Conservation (phyloP, 345 rosid species). For the Populus ilicifolia region DNA sequence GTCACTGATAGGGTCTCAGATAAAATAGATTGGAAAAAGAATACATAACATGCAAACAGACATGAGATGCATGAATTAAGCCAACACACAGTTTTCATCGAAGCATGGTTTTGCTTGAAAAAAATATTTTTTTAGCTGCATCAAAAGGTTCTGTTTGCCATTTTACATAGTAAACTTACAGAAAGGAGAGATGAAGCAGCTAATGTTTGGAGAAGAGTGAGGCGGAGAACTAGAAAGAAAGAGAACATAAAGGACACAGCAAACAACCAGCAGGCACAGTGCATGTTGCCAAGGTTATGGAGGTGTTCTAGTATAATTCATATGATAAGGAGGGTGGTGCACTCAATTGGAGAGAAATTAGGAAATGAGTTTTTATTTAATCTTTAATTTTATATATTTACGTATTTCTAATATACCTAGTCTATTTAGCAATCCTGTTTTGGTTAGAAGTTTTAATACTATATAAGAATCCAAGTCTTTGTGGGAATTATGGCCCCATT, state of each 20-base stretch:
- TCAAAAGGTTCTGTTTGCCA: background rate
- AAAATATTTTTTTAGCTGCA: background rate
- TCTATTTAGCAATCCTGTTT: background rate
- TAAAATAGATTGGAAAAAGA: background rate
- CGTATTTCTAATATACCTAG: background rate
- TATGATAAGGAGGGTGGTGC: background rate
- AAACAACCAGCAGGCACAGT: background rate
- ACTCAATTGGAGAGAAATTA: background rate
- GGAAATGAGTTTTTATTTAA: background rate
- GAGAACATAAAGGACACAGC: background rate
- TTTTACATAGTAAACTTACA: background rate
- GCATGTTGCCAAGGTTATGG: background rate
- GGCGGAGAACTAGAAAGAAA: background rate
- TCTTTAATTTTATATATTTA: background rate
- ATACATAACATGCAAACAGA: background rate
- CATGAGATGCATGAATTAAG: background rate
- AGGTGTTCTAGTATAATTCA: background rate
- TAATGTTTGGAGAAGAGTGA: background rate
- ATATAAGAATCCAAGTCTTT: background rate
- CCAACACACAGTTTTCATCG: background rate
- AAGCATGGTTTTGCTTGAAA: background rate
- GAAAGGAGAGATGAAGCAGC: background rate
- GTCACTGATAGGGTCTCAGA: background rate
- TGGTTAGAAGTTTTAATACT: background rate
- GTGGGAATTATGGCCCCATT: background rate